Evolutionary conservation across 2,329 filamentous ascomycete genomes (phyloP).

Genomic region (Penicillium sumatraense): DNA sequence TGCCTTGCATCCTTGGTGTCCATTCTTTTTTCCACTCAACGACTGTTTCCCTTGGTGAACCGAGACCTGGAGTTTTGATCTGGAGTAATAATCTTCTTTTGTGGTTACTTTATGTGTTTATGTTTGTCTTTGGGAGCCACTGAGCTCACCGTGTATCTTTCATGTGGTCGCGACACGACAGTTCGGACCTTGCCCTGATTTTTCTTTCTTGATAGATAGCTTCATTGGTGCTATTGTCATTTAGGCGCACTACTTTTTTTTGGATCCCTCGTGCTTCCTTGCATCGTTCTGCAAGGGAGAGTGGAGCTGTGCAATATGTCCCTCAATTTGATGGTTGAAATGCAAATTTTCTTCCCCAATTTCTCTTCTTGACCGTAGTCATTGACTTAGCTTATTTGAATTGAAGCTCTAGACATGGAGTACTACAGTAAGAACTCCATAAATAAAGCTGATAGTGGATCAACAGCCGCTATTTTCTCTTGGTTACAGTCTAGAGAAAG

Average conservation of each 20-base stretch:
- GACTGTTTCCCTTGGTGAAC: conserved; percentile 13
- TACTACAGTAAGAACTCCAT: no score
- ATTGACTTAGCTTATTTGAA: not conserved
- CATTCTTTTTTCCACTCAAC: conserved; percentile 23
- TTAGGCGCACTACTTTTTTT: conserved; percentile 18
- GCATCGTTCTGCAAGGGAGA: conserved; percentile 12
- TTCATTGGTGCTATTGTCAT: conserved; percentile 18
- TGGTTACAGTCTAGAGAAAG: no score
- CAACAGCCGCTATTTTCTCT: no score
- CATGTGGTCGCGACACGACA: conserved; percentile 1
- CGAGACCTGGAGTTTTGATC: conserved; percentile 25
- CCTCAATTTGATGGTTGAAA: not conserved
- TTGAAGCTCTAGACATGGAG: no score
- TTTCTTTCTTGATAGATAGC: conserved; percentile 21
- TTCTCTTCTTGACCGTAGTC: not conserved
- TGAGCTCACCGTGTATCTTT: conserved; percentile 4
- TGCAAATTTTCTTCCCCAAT: conserved; percentile 1
- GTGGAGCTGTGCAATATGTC: conserved; percentile 7
- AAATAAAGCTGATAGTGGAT: no score
- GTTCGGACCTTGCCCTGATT: conserved; percentile 2
- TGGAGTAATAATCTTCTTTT: conserved; percentile 26
- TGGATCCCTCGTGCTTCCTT: conserved; percentile 1
- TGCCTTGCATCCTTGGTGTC: conserved; percentile 29
- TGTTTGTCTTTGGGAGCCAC: conserved; percentile 15
- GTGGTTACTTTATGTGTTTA: conserved; percentile 15